Evolutionary conservation across 305 asterid genomes (phyloP), one percentile per base, ranked within the genome.

Genomic region (Plantago coronopus): DNA sequence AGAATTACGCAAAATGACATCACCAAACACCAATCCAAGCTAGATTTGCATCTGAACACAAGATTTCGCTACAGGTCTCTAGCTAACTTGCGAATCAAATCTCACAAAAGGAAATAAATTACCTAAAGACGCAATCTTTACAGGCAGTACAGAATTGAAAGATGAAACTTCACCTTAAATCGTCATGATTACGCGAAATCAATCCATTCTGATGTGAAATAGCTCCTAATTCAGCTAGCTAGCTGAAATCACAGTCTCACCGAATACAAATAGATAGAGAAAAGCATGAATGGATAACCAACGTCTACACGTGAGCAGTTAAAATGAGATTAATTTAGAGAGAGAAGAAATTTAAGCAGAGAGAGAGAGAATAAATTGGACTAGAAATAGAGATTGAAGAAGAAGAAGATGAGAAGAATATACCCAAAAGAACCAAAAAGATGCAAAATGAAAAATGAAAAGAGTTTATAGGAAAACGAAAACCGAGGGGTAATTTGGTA

Each of bases 341-440:
- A 1, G 65, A 59, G 61, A 67, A 7, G 9, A 7, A 7, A 31
- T 1, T 2, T 56, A 47, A 63, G 64, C 54, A 57, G 5, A 40
- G 19, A 3, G 14, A 4, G 60, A 57, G 68, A 69, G 68, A 51
- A 62, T 67, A 57, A 23, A 70, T 29, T 29, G 37, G 0, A 29
- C 5, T 29, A 29, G 42, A 34, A 34, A 10, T 7, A 7, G 42
- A 34, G 12, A 10, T 7, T 34, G 58, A 57, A 51, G 22, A 47
- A 45, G 22, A 51, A 55, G 23, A 17, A 27, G 47, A 23, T 53
- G 57, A 69, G 14, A 66, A 25, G 91, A 83, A 85, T 83, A 88
- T 88, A 68, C 93, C 74, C 37, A 50, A 45, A 60, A 60, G 64
- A 70, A 77, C 83, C 83, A 57, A 64, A 63, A 67, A 70, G 70